Evolutionary conservation across 2,329 filamentous ascomycete species (phyloP), one percentile per base, ranked within the genome.

Genomic region (Magnaporthiopsis rhizophila): DNA sequence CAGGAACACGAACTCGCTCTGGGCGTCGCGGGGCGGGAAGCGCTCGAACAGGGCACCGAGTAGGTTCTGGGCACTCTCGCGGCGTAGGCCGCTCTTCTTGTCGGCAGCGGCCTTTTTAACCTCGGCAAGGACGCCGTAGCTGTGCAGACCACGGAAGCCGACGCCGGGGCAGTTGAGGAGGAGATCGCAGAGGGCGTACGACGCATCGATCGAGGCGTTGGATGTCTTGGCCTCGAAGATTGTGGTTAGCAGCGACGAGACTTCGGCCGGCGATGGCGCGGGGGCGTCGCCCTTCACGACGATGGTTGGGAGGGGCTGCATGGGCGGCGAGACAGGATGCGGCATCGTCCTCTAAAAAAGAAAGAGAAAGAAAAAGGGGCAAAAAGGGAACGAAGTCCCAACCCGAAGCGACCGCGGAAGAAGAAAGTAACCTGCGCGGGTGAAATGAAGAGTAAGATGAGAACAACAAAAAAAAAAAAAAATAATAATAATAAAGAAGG

Each of bases 31-130:
- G 60, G 86, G 81, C 59, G 92, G 91, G 73, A 98, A 90, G 57
- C 90, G 88, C 81, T 99, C 95, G 72, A 98, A 94, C 60, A 99
- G 81, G 64, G 96, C 94, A 65, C 96, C 95, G 30, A 98, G 84
- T 58, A 96, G 89, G 76, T 97, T 96, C 86, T 98, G 96, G 69
- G 93, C 90, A 72, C 92, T 92, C 79, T 99, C 95, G 71, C 94
- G 86, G 70, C 86, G 86, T 56, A 89, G 83, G 21, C 89, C 89
- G 76, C 88, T 93, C 83, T 99, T 99, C 87, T 98, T 99, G 79
- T 98, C 92, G 70, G 83, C 80, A 4, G 94, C 92, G 53, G 91
- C 91, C 82, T 96, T 86, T 73, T 81, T 84, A 67, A 86, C 68
- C 73, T 85, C 82, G 70, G 79, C 74, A 34, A 86, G 71, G 68